Percentiles rank a stretch among this genome's conserved stretches.
phyloP scores from a whole-genome alignment of 2,329 filamentous ascomycete genomes.

The Trichothecium roseum region DNA sequence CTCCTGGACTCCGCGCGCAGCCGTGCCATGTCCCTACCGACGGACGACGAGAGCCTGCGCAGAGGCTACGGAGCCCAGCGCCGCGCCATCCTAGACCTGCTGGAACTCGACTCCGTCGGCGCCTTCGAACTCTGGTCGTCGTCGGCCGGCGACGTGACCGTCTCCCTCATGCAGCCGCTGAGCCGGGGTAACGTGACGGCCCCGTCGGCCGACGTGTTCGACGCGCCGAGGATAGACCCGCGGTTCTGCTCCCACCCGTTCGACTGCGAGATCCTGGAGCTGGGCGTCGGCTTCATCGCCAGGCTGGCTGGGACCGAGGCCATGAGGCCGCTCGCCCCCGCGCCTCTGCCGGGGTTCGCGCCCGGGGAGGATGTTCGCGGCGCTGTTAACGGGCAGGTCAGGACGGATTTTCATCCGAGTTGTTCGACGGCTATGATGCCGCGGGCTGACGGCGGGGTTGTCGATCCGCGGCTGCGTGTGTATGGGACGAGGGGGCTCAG shows the following conservation, averaged over 20 bases:
- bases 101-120: background rate
- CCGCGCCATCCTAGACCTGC: background rate
- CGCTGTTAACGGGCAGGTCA: no score
- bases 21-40: background rate
- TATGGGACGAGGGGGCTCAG: no score
- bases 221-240: background rate
- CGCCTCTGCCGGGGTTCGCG: background rate
- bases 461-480: no score
- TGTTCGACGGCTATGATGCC: no score
- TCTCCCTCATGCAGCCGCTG: conserved; percentile 1
- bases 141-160: background rate
- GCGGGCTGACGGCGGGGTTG: no score
- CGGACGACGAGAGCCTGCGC: background rate
- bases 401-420: no score
- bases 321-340: background rate
- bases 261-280: background rate
- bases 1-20: background rate
- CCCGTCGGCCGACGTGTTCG: background rate
- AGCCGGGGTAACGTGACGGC: conserved; percentile 1
- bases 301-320: background rate
- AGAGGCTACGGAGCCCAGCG: background rate
- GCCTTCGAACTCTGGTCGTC: background rate
- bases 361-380: no score
- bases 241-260: conserved; percentile 1
- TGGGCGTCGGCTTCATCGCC: conserved; percentile 1